A percentile compares a stretch with the other conserved stretches of the same genome.
phyloP scores from a whole-genome alignment of 352 stramenopile species.

The Peronospora destructor region DNA sequence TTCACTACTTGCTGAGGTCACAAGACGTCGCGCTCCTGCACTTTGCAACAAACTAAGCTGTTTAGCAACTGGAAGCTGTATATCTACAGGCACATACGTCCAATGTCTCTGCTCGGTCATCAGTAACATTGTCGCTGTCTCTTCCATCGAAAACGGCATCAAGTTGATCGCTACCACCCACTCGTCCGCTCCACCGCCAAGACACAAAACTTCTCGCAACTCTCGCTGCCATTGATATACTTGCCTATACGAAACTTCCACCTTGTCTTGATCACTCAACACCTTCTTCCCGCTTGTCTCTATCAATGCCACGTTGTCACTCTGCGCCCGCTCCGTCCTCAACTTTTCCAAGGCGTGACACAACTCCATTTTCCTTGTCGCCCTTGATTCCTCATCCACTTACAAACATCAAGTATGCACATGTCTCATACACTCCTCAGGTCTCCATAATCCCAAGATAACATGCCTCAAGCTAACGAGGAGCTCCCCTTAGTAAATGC shows the following conservation, averaged over 20 bases:
- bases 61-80: constrained; percentile 19
- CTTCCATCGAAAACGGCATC: constrained; percentile 38
- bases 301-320: constrained; percentile 15
- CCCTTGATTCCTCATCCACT: neutral
- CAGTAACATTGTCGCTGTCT: constrained; percentile 38
- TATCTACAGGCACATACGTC: constrained; percentile 46
- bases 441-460: neutral
- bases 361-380: constrained; percentile 6
- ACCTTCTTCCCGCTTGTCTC: neutral
- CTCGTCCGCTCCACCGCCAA: neutral
- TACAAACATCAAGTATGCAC: constrained; percentile 18
- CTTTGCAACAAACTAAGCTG: constrained; percentile 29
- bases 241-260: constrained; percentile 12
- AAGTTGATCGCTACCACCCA: constrained; percentile 37
- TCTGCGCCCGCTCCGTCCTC: neutral
- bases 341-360: constrained; percentile 11
- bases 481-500: constrained; percentile 23
- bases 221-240: constrained; percentile 20
- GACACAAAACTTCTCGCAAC: constrained; percentile 5
- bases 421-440: constrained; percentile 13
- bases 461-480: constrained; percentile 19
- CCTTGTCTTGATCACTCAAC: neutral
- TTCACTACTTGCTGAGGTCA: constrained; percentile 23
- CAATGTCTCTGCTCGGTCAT: constrained; percentile 24
- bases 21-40: constrained; percentile 21